These are phyloP conservation scores for Lepidium aucheri DNA, from an alignment of 345 rosid genomes.

Conservation along the genomic window DNA sequence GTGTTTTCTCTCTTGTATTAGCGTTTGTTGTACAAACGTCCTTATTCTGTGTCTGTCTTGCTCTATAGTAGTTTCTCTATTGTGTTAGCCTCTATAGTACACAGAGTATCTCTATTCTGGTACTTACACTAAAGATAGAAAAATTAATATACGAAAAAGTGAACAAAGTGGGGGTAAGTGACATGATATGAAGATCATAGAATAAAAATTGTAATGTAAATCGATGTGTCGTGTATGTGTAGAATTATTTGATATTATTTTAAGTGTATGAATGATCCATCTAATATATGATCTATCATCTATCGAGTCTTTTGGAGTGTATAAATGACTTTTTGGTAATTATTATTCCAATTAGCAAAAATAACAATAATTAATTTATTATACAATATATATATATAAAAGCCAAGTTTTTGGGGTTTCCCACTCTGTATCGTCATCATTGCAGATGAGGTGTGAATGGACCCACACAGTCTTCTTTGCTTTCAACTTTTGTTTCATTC, in stretches of 20 bases:
- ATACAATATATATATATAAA: not conserved
- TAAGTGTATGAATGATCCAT: constrained; percentile 14
- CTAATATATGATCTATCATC: too few species aligned
- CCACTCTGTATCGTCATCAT: constrained; percentile 32
- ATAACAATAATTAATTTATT: not conserved
- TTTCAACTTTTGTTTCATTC: constrained; percentile 29
- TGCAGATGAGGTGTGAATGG: constrained; percentile 34
- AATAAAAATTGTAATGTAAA: constrained; percentile 15
- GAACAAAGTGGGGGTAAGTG: constrained; percentile 12
- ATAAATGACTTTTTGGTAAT: constrained; percentile 9
- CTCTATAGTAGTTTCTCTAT: too few species aligned
- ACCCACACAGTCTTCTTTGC: constrained; percentile 12
- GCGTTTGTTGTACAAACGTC: too few species aligned
- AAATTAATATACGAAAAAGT: constrained; percentile 1
- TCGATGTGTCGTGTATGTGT: constrained; percentile 15
- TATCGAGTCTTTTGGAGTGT: constrained; percentile 27
- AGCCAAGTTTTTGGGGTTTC: constrained; percentile 17
- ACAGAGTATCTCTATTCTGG: too few species aligned
- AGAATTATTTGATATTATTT: not conserved
- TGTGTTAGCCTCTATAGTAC: too few species aligned
- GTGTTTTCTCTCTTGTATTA: too few species aligned
- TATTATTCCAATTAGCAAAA: constrained; percentile 12
- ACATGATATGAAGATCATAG: constrained; percentile 13
- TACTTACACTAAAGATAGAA: too few species aligned
- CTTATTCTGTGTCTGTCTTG: too few species aligned